Conservation (phyloP, 192 early-diverging fungal species). For the Podila epicladia region DNA sequence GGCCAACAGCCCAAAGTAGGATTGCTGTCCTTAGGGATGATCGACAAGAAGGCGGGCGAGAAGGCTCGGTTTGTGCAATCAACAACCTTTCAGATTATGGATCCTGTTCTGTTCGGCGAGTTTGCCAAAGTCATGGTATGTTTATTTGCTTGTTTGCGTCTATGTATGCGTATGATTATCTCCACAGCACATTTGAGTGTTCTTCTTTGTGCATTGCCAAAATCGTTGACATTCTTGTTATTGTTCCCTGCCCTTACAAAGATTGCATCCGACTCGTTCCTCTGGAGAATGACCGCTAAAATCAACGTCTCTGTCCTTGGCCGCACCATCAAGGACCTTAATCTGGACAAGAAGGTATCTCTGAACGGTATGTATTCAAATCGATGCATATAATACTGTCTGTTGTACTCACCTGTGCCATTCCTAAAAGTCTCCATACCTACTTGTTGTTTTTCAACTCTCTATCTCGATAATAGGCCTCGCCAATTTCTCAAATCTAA, state of each 20-base stretch:
- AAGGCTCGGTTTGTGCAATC: conserved; percentile 28
- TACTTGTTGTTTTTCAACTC: not conserved
- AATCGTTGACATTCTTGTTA: not conserved
- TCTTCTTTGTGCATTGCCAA: not conserved
- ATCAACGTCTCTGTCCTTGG: conserved; percentile 33
- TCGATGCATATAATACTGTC: not conserved
- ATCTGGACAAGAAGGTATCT: conserved; percentile 22
- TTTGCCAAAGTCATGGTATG: conserved; percentile 48
- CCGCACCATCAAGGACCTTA: conserved; percentile 30
- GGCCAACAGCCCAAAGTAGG: conserved; percentile 6
- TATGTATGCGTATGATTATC: not conserved
- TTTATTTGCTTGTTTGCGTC: not conserved
- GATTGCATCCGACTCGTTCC: conserved; percentile 25
- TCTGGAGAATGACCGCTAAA: conserved; percentile 23
- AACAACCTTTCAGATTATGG: conserved; percentile 31
- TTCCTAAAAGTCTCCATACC: not conserved
- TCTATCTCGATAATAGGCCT: conserved; percentile 14
- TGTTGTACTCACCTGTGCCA: not conserved
- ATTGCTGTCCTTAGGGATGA: conserved; percentile 14
- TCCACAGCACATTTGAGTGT: too few species aligned
- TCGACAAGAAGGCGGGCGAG: conserved; percentile 23
- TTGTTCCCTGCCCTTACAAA: not conserved
- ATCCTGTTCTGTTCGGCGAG: conserved; percentile 41
- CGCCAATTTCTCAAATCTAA: conserved; percentile 33
- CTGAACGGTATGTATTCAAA: conserved; percentile 16